Conservation (phyloP, 768 basidiomycete species). For the Leccinum rimulosum region DNA sequence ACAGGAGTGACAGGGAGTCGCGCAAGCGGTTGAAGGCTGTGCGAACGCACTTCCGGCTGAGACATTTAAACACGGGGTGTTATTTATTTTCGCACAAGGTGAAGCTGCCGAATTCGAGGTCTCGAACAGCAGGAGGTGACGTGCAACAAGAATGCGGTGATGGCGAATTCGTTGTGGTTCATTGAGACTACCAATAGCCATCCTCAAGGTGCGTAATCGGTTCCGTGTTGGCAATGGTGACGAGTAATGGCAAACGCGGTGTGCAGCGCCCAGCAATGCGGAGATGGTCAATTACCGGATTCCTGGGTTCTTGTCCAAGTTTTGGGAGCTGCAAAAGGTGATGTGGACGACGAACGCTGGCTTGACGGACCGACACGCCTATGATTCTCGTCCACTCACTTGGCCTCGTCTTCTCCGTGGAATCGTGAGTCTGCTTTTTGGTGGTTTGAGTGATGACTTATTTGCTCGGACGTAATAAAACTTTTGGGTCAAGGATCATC, state of each 20-base stretch:
- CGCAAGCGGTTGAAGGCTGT: conserved; percentile 73
- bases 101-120: conserved; percentile 97
- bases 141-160: conserved; percentile 96
- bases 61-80: conserved; percentile 86
- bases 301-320: conserved; percentile 90
- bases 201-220: conserved; percentile 53
- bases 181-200: conserved; percentile 80
- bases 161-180: conserved; percentile 89
- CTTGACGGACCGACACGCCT: conserved; percentile 90
- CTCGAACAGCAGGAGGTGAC: conserved; percentile 99
- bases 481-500: conserved; percentile 98
- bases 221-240: not conserved
- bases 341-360: conserved; percentile 99
- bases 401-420: conserved; percentile 94
- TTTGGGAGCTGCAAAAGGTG: conserved; percentile 86
- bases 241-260: not conserved
- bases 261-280: conserved; percentile 65
- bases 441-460: conserved; percentile 1
- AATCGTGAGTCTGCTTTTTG: conserved; percentile 61
- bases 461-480: conserved; percentile 49
- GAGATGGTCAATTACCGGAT: conserved; percentile 84
- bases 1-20: conserved; percentile 63
- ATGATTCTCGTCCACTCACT: conserved; percentile 86
- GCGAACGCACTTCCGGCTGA: conserved; percentile 76
- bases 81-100: conserved; percentile 98